Evolutionary conservation across 352 stramenopile species (phyloP), one percentile per base, ranked within the genome.

Genomic region (Phytopythium chamaehyphon): DNA sequence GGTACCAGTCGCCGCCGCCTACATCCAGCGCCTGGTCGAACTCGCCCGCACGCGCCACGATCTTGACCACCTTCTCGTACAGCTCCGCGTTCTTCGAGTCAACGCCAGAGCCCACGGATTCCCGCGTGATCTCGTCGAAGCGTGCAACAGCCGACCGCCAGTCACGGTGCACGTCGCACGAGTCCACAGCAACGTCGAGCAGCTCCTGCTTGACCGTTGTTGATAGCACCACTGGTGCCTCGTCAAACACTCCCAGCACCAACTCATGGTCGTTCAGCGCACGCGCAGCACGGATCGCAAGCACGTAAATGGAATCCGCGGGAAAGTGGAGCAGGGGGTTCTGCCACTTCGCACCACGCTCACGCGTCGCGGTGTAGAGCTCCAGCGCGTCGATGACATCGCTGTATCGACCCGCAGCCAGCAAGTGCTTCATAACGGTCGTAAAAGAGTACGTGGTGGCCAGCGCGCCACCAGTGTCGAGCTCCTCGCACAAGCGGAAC

Each of bases 11-110:
- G 24, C 84, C 84, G 15, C 82, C 82, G 37, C 87, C 84, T 37
- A 95, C 74, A 55, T 95, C 83, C 2, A 95, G 76, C n/a, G 84
- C 82, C 39, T 75, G 62, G 53, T 95, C 84, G 48, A 88, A 93
- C 53, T 89, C 80, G n/a, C 84, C 84, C 8, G 82, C 77, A 52
- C 82, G 78, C 9, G 82, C 84, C 24, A 95, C 84, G 54, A 90
- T 82, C 59, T 86, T 86, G 31, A 95, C 80, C 26, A 92, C 81
- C 16, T 76, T 64, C 42, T 93, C 80, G 73, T 95, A 95, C 43
- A 90, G 62, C 58, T 76, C 64, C 28, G 87, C 68, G 59, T 90
- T 90, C 42, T 61, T 85, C 14, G 18, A 19, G 44, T 50, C 44
- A 19, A 12, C n/a, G 46, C 11, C 23, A 15, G 72, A 68, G 35